phyloP scores from a whole-genome alignment of 2,329 filamentous ascomycete genomes.

The Albifimbria verrucaria region DNA sequence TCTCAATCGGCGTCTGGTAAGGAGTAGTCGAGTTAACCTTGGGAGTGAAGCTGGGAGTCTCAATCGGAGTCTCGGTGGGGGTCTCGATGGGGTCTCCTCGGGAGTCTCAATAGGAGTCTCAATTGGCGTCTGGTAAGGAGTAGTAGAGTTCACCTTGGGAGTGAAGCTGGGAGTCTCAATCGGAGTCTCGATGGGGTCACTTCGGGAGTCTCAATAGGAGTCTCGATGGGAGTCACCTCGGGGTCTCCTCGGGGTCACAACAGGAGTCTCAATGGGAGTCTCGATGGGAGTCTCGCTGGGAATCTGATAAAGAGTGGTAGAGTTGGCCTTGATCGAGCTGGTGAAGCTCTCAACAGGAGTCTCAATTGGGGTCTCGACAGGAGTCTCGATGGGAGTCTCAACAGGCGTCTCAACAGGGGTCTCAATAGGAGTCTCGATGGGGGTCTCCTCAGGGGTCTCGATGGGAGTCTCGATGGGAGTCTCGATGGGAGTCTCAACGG shows the following conservation, averaged over 20 bases:
- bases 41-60: not conserved
- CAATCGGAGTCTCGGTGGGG: too few species aligned
- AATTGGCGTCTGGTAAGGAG: not conserved
- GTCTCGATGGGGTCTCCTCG: not conserved
- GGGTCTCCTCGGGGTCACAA: not conserved
- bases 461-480: not conserved
- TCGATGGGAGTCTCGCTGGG: not conserved
- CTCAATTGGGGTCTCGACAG: not conserved
- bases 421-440: not conserved
- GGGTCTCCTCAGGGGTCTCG: not conserved
- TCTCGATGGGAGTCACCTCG: not conserved
- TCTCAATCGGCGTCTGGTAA: not conserved
- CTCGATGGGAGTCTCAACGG: not conserved
- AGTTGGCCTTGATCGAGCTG: too few species aligned
- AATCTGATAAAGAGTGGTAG: not conserved
- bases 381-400: not conserved
- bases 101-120: not conserved
- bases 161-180: not conserved
- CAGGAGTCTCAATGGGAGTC: not conserved
- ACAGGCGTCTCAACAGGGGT: not conserved
- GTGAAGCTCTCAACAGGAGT: not conserved
- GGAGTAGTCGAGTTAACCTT: not conserved
- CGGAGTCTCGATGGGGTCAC: not conserved
- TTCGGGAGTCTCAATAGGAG: not conserved
- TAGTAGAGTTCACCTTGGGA: not conserved